Conservation (phyloP, 1,284 basidiomycete species). For the Ustilago cynodontis region DNA sequence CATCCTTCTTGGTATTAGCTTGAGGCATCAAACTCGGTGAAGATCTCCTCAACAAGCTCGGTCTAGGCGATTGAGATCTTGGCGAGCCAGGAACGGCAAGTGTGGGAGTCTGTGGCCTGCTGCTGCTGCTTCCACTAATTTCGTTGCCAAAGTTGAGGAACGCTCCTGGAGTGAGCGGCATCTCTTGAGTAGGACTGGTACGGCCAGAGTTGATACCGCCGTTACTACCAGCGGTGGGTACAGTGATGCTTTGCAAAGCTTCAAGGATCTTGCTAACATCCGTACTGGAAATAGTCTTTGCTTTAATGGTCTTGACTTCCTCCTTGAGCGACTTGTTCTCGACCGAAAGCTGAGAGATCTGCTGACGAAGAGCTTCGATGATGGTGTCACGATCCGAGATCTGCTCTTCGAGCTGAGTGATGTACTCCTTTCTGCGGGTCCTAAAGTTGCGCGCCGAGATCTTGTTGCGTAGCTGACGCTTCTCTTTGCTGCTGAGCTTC, state of each 20-base stretch:
- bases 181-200: slow-evolving; percentile 26
- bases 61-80: slow-evolving; percentile 43
- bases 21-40: slow-evolving; percentile 35
- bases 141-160: slow-evolving; percentile 41
- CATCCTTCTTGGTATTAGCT: slow-evolving; percentile 60
- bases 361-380: slow-evolving; percentile 86
- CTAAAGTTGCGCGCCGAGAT: slow-evolving; percentile 95
- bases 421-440: slow-evolving; percentile 93
- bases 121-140: slow-evolving; percentile 21
- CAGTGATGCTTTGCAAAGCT: slow-evolving; percentile 79
- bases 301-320: slow-evolving; percentile 72
- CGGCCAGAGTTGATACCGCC: slow-evolving; percentile 20
- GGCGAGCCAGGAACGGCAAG: slow-evolving; percentile 45
- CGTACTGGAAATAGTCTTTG: slow-evolving; percentile 74
- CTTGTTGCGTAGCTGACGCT: slow-evolving; percentile 95
- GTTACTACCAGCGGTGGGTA: not conserved
- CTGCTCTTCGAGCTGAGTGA: slow-evolving; percentile 90
- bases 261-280: slow-evolving; percentile 72
- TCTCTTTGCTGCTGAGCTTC: slow-evolving; percentile 95
- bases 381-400: slow-evolving; percentile 91
- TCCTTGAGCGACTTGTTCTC: slow-evolving; percentile 83
- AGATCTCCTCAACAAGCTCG: slow-evolving; percentile 34
- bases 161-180: slow-evolving; percentile 34
- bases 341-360: slow-evolving; percentile 81
- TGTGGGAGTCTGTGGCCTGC: slow-evolving; percentile 45